Base-by-base conservation (phyloP, 495 filamentous ascomycete genomes). In the Penicillium waksmanii region DNA sequence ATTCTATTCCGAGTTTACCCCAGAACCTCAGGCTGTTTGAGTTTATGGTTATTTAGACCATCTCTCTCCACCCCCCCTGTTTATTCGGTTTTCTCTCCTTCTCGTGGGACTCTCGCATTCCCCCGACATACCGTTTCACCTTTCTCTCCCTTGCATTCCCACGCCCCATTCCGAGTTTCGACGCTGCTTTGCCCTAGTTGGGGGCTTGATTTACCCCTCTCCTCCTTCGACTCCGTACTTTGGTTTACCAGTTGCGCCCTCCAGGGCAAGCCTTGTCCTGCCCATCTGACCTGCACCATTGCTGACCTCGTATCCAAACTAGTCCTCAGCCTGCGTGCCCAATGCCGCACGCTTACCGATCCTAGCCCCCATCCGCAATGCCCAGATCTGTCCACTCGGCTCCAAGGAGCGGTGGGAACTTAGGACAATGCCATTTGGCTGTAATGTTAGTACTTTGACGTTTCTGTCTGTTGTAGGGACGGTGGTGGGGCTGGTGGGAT, bases 321-420 rank as follows among this genome's bases (percentile, higher is more conserved):
- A 84, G 82, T 81, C 80, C 11, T 76, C 73, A 11, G 79, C 74
- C 19, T 85, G 82, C 56, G 73, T 84, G 21, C 80, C 82, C 0
- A 82, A 82, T 44, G 63, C 70, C 35, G 57, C 68, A 10, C 70
- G 65, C 38, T 52, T 80, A 17, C 74, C 79, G 2, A 73, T 84
- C 55, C 60, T 84, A 47, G 73, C 78, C 0, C 82, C 82, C 0
- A 63, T 84, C 31, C 44, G 58, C 25, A 73, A 79, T 10, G 61
- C 69, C 9, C 53, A 72, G 15, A 78, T 84, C 55, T 85, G 82
- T 58, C 80, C 82, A 2, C 69, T 80, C 27, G 75, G 71, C 3
- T 66, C 69, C 5, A 70, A 77, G 52, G 82, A 85, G 65, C 73
- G 78, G 43, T 84, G 82, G 78, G 82, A 85, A 56, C 65, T 85